Evolutionary conservation across 495 filamentous ascomycete species (phyloP).

Genomic region (Pseudoneurospora amorphoporcata): DNA sequence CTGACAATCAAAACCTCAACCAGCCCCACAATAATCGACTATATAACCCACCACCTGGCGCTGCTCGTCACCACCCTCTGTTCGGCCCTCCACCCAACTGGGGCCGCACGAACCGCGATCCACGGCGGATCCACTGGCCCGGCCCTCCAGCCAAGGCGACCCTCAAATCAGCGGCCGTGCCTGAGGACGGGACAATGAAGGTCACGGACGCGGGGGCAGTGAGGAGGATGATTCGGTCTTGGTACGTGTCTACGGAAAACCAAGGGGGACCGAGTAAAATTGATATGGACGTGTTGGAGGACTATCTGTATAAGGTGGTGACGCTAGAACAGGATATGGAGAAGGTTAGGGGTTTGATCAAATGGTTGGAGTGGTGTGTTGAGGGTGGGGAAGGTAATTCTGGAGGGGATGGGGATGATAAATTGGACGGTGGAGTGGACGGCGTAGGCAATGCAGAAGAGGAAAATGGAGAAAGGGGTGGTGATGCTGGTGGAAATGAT

Average conservation of each 20-base stretch:
- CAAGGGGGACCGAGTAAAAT: slow-evolving; percentile 59
- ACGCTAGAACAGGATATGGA: slow-evolving; percentile 63
- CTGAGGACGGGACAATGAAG: background rate
- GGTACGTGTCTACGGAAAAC: slow-evolving; percentile 53
- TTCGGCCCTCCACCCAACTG: background rate
- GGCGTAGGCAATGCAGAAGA: background rate
- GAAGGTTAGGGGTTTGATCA: slow-evolving; percentile 29
- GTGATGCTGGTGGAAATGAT: background rate
- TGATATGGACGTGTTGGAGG: slow-evolving; percentile 61
- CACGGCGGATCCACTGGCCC: background rate
- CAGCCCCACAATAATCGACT: background rate
- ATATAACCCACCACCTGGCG: slow-evolving; percentile 2
- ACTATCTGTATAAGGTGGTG: slow-evolving; percentile 60
- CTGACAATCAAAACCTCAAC: background rate
- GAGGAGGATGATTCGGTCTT: slow-evolving; percentile 44
- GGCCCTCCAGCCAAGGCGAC: background rate
- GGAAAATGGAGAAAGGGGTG: slow-evolving; percentile 12
- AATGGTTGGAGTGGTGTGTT: slow-evolving; percentile 65
- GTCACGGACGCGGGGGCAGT: slow-evolving; percentile 2
- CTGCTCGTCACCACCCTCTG: slow-evolving; percentile 1
- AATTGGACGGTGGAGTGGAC: background rate
- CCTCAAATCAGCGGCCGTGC: background rate
- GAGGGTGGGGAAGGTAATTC: slow-evolving; percentile 33
- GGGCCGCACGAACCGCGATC: background rate
- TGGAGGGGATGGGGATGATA: slow-evolving; percentile 12